phyloP scores from a whole-genome alignment of 2,329 filamentous ascomycete genomes.

The Epichloe glyceriae region DNA sequence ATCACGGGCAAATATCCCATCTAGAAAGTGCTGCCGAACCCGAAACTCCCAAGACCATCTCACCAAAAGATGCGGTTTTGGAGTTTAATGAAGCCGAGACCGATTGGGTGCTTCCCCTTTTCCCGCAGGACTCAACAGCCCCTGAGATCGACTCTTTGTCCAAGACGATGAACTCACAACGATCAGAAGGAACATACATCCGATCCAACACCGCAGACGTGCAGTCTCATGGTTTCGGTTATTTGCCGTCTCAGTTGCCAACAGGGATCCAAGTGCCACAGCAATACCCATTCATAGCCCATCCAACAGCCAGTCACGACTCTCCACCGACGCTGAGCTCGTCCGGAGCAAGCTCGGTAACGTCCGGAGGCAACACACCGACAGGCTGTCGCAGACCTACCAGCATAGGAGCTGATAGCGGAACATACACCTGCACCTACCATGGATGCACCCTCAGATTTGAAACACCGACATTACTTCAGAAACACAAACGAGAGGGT shows the following conservation, averaged over 20 bases:
- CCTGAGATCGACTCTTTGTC: slow-evolving; percentile 29
- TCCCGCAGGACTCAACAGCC: slow-evolving; percentile 45
- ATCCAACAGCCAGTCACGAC: slow-evolving; percentile 20
- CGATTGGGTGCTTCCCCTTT: slow-evolving; percentile 58
- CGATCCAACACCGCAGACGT: slow-evolving; percentile 6
- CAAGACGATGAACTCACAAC: slow-evolving; percentile 18
- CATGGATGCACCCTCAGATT: slow-evolving; percentile 83
- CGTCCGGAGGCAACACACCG: slow-evolving; percentile 21
- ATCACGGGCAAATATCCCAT: slow-evolving; percentile 23
- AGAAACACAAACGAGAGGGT: slow-evolving; percentile 91
- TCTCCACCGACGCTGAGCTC: slow-evolving; percentile 30
- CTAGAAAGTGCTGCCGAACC: slow-evolving; percentile 27
- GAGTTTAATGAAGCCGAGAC: slow-evolving; percentile 71
- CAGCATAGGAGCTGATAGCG: slow-evolving; percentile 58
- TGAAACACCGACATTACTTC: slow-evolving; percentile 71
- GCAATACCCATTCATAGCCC: slow-evolving; percentile 37
- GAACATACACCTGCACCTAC: slow-evolving; percentile 93
- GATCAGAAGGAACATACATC: slow-evolving; percentile 8
- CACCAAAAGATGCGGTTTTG: slow-evolving; percentile 79
- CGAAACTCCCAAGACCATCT: slow-evolving; percentile 69
- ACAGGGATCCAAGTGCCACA: slow-evolving; percentile 31
- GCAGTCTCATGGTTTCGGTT: neutral
- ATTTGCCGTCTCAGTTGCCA: slow-evolving; percentile 23
- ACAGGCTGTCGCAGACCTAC: slow-evolving; percentile 37
- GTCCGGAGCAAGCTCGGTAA: slow-evolving; percentile 30